Conservation (phyloP, 352 stramenopile genomes). For the Phytophthora pinifolia region DNA sequence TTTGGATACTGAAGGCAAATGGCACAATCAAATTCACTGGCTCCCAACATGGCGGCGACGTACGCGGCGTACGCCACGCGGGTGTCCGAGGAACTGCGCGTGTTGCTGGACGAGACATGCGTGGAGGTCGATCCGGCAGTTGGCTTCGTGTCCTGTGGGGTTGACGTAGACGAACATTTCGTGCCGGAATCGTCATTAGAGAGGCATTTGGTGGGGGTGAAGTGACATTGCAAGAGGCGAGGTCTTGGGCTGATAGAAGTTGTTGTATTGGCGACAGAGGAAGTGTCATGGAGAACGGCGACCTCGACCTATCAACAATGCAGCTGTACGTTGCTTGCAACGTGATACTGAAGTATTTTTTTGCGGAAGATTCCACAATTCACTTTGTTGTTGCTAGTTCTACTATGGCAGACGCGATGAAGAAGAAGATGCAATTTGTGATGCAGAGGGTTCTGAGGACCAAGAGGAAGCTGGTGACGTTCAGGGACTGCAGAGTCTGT, state of each 20-base stretch:
- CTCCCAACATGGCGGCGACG: conserved; percentile 22
- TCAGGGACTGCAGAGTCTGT: conserved; percentile 21
- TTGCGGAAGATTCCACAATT: too few species aligned
- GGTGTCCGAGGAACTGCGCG: conserved; percentile 29
- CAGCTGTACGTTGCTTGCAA: conserved; percentile 17
- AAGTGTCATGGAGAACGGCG: conserved; percentile 31
- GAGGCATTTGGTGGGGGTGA: conserved; percentile 41
- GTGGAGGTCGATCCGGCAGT: conserved; percentile 31
- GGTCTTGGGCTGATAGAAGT: conserved; percentile 3
- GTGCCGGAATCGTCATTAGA: conserved; percentile 34
- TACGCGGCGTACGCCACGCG: conserved; percentile 31
- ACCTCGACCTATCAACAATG: conserved; percentile 22
- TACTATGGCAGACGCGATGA: conserved; percentile 25
- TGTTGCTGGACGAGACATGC: conserved; percentile 39
- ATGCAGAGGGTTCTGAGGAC: background rate
- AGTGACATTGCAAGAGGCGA: too few species aligned
- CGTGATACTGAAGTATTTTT: too few species aligned
- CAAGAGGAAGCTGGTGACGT: background rate
- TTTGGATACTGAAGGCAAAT: conserved; percentile 23
- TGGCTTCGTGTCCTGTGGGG: conserved; percentile 38
- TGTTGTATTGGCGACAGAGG: conserved; percentile 15
- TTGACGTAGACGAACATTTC: conserved; percentile 33
- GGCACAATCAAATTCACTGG: conserved; percentile 42
- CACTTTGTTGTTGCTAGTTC: conserved; percentile 18
- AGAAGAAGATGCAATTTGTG: conserved; percentile 2